A percentile compares a stretch with the other conserved stretches of the same genome.
Evolutionary conservation across 805 yeast species (phyloP).

Genomic region (Monosporozyma yasuniensis): DNA sequence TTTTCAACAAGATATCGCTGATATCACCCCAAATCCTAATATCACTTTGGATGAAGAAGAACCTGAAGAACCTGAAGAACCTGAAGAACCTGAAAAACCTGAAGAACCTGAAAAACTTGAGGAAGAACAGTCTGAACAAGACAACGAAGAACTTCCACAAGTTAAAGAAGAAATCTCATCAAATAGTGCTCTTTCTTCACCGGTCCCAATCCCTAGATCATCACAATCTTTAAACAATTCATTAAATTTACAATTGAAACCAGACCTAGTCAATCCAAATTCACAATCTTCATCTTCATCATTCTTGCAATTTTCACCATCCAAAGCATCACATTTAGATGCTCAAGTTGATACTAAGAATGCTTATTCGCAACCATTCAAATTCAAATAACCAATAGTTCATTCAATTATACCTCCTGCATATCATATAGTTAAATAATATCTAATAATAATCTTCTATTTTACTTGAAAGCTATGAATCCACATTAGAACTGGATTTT

Average conservation of each 20-base stretch:
- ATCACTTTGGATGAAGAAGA: background rate
- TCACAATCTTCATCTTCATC: background rate
- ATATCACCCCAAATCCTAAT: background rate
- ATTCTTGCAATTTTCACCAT: constrained; percentile 19
- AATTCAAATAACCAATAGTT: constrained; percentile 5
- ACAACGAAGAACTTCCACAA: background rate
- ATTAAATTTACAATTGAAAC: background rate
- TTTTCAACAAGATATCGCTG: background rate
- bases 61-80: background rate
- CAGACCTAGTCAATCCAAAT: background rate
- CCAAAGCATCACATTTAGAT: constrained; percentile 13
- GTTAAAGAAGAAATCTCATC: background rate
- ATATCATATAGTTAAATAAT: background rate
- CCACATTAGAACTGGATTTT: background rate
- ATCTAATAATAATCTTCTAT: too few relatives aligned
- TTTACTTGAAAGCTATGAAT: background rate
- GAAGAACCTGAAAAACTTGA: constrained; percentile 1
- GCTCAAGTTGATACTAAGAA: constrained; percentile 22
- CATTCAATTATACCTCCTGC: background rate
- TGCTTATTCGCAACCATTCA: constrained; percentile 29
- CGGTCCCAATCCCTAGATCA: background rate
- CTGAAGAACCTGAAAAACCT: background rate
- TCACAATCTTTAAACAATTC: background rate
- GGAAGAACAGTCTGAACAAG: background rate
- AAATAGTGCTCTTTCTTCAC: background rate